Evolutionary conservation across 2,329 filamentous ascomycete species (phyloP).

Genomic region (Trichoderma simmonsii): DNA sequence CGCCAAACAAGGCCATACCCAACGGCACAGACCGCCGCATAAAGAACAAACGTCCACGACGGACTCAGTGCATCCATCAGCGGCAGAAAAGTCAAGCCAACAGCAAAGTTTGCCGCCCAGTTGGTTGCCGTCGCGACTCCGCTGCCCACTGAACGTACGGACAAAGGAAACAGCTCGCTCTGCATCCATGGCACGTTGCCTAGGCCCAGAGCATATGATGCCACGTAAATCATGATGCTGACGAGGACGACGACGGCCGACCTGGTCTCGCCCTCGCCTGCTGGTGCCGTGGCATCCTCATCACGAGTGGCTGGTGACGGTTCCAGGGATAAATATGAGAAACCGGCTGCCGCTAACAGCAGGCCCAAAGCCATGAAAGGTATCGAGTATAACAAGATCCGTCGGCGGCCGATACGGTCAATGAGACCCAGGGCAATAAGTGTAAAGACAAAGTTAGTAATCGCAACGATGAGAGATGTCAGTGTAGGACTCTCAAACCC

Average conservation of each 20-base stretch:
- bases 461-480: constrained; percentile 74
- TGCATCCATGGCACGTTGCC: constrained; percentile 97
- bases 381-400: constrained; percentile 77
- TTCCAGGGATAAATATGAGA: constrained; percentile 58
- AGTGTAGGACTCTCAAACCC: constrained; percentile 77
- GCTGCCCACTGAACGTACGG: constrained; percentile 69
- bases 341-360: constrained; percentile 67
- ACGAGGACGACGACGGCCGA: constrained; percentile 61
- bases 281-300: constrained; percentile 14
- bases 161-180: constrained; percentile 81
- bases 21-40: constrained; percentile 64
- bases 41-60: constrained; percentile 75
- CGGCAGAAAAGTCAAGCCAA: constrained; percentile 83
- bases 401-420: constrained; percentile 73
- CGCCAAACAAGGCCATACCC: constrained; percentile 68
- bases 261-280: constrained; percentile 23
- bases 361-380: constrained; percentile 80
- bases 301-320: constrained; percentile 22
- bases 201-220: constrained; percentile 79
- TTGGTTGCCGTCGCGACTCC: constrained; percentile 75
- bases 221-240: constrained; percentile 79
- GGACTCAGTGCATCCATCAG: constrained; percentile 77
- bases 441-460: constrained; percentile 80
- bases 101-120: constrained; percentile 82
- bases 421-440: constrained; percentile 72